Evolutionary conservation across 2,329 filamentous ascomycete species (phyloP).

Genomic region (Raffaelea arxii): DNA sequence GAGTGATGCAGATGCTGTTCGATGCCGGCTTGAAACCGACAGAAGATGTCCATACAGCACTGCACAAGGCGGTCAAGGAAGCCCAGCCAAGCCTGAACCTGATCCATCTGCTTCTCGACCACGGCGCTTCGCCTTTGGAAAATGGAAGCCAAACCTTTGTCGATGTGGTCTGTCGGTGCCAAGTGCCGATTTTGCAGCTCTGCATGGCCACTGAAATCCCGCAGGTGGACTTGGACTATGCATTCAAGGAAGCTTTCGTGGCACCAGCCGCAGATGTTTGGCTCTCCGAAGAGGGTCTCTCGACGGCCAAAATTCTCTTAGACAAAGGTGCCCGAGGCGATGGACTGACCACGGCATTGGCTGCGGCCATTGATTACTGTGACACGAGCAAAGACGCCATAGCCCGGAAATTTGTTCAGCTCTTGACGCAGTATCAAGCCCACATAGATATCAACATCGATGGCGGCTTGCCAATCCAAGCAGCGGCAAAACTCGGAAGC

Average conservation of each 20-base stretch:
- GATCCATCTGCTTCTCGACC: constrained; percentile 35
- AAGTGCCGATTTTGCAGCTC: constrained; percentile 28
- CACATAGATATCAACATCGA: constrained; percentile 41
- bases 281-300: constrained; percentile 36
- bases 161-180: constrained; percentile 32
- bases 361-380: constrained; percentile 33
- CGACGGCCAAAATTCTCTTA: constrained; percentile 37
- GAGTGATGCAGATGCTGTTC: constrained; percentile 39
- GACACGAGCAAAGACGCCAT: constrained; percentile 27
- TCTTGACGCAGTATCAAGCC: constrained; percentile 30
- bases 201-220: constrained; percentile 29
- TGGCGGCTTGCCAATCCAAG: constrained; percentile 40
- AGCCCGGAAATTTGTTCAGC: constrained; percentile 34
- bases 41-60: constrained; percentile 39
- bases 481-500: constrained; percentile 43
- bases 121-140: constrained; percentile 41
- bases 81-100: constrained; percentile 38
- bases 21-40: constrained; percentile 37
- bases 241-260: constrained; percentile 35
- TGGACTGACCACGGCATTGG: constrained; percentile 34
- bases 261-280: constrained; percentile 29
- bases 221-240: constrained; percentile 31
- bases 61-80: constrained; percentile 40
- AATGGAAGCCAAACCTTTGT: constrained; percentile 44
- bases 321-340: constrained; percentile 37